Conservation (phyloP, 2,329 filamentous ascomycete species). For the Monilinia fructigena region DNA sequence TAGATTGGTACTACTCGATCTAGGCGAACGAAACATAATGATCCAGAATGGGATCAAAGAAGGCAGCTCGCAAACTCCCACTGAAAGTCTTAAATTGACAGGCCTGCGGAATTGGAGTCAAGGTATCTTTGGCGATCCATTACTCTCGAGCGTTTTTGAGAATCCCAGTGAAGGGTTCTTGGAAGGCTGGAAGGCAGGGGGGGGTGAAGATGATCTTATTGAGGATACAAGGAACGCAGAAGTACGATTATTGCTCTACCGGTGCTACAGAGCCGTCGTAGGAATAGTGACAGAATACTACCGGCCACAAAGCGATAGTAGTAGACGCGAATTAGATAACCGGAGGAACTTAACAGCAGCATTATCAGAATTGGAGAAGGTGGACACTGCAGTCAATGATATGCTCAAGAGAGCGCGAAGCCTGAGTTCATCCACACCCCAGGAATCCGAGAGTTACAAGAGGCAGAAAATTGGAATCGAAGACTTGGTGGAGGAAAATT, state of each 20-base stretch:
- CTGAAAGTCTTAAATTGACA: conserved; percentile 41
- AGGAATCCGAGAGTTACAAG: conserved; percentile 28
- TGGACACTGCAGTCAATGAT: conserved; percentile 29
- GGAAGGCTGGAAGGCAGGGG: conserved; percentile 44
- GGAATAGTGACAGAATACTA: conserved; percentile 57
- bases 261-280: conserved; percentile 56
- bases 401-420: conserved; percentile 33
- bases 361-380: conserved; percentile 47
- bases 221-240: conserved; percentile 47
- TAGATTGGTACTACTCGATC: conserved; percentile 55
- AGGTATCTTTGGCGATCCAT: conserved; percentile 59
- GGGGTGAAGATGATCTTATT: conserved; percentile 40
- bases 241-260: conserved; percentile 55
- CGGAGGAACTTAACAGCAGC: conserved; percentile 51
- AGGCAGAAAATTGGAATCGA: conserved; percentile 28
- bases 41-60: conserved; percentile 38
- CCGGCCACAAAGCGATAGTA: conserved; percentile 50
- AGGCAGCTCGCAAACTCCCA: conserved; percentile 20
- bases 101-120: conserved; percentile 60
- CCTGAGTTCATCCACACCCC: conserved; percentile 23
- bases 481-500: conserved; percentile 20
- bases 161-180: conserved; percentile 48
- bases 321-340: conserved; percentile 52
- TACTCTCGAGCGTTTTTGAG: conserved; percentile 52
- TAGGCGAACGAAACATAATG: conserved; percentile 51